Percentiles rank a stretch among this genome's conserved stretches.
These are phyloP conservation scores for Crepidotus sp. DNA, from an alignment of 1,284 basidiomycete genomes.

Conservation along the genomic window DNA sequence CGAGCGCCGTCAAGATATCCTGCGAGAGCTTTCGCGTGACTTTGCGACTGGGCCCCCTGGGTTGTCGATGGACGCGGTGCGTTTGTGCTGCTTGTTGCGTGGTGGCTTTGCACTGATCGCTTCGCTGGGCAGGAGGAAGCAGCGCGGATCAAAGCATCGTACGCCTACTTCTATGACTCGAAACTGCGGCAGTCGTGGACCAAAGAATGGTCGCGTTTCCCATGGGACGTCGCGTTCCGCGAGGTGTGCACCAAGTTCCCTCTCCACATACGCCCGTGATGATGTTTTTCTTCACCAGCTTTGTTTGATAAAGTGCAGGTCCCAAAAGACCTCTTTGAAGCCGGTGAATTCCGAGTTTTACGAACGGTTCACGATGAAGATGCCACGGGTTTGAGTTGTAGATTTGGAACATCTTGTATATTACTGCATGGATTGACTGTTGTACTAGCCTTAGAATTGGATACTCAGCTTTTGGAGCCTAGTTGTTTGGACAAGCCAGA, in stretches of 20 bases:
- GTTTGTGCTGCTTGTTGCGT: background rate
- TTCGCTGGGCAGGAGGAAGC: slow-evolving; percentile 24
- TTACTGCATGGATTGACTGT: background rate
- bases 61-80: slow-evolving; percentile 19
- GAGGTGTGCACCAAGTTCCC: slow-evolving; percentile 30
- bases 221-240: slow-evolving; percentile 45
- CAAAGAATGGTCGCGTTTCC: slow-evolving; percentile 36
- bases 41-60: slow-evolving; percentile 20
- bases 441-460: background rate
- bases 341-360: slow-evolving; percentile 16
- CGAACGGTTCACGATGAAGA: slow-evolving; percentile 17
- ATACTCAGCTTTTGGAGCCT: no score
- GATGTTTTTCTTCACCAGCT: slow-evolving; percentile 20
- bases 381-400: background rate
- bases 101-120: background rate
- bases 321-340: slow-evolving; percentile 6
- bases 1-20: slow-evolving; percentile 20
- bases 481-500: no score
- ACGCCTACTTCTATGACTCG: slow-evolving; percentile 39
- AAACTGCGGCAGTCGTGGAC: slow-evolving; percentile 17
- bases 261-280: no score
- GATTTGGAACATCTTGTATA: slow-evolving; percentile 7
- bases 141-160: slow-evolving; percentile 39
- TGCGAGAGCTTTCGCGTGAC: slow-evolving; percentile 19
- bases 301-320: slow-evolving; percentile 24